Conservation (phyloP, 1,284 basidiomycete genomes). For the Austroboletus rostrupii region DNA sequence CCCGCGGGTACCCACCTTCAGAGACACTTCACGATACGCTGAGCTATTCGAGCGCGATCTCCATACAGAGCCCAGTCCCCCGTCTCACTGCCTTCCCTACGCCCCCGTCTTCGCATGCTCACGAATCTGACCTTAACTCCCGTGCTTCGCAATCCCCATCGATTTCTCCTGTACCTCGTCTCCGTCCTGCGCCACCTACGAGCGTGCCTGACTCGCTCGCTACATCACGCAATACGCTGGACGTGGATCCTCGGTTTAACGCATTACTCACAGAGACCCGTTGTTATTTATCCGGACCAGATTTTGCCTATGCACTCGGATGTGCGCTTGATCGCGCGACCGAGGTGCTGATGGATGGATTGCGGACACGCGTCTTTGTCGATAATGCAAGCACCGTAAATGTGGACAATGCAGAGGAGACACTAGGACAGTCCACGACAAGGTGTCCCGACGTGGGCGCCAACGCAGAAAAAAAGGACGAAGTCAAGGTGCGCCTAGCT, state of each 20-base stretch:
- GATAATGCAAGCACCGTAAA: slow-evolving; percentile 24
- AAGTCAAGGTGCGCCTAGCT: slow-evolving; percentile 61
- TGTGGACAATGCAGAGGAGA: slow-evolving; percentile 14
- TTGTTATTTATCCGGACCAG: slow-evolving; percentile 57
- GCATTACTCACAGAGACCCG: slow-evolving; percentile 69
- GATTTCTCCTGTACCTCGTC: not conserved
- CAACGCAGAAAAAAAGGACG: slow-evolving; percentile 28
- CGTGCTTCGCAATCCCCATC: slow-evolving; percentile 13
- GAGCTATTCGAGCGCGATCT: slow-evolving; percentile 16
- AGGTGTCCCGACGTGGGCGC: slow-evolving; percentile 12
- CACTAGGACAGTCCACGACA: slow-evolving; percentile 14
- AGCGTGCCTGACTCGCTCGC: slow-evolving; percentile 13
- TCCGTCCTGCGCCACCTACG: not conserved
- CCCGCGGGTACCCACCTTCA: not conserved
- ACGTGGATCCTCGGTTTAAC: slow-evolving; percentile 52
- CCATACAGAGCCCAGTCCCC: slow-evolving; percentile 13
- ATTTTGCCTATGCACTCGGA: slow-evolving; percentile 68
- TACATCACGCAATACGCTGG: slow-evolving; percentile 25
- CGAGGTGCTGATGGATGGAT: slow-evolving; percentile 47
- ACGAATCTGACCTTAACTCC: slow-evolving; percentile 17
- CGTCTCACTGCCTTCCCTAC: slow-evolving; percentile 16
- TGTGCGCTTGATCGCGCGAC: slow-evolving; percentile 68
- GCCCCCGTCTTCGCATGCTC: slow-evolving; percentile 20
- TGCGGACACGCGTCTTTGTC: slow-evolving; percentile 56
- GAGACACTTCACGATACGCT: slow-evolving; percentile 1